These are phyloP conservation scores for Cladophialophora carrionii DNA, from an alignment of 2,329 filamentous ascomycete species.

Conservation along the genomic window DNA sequence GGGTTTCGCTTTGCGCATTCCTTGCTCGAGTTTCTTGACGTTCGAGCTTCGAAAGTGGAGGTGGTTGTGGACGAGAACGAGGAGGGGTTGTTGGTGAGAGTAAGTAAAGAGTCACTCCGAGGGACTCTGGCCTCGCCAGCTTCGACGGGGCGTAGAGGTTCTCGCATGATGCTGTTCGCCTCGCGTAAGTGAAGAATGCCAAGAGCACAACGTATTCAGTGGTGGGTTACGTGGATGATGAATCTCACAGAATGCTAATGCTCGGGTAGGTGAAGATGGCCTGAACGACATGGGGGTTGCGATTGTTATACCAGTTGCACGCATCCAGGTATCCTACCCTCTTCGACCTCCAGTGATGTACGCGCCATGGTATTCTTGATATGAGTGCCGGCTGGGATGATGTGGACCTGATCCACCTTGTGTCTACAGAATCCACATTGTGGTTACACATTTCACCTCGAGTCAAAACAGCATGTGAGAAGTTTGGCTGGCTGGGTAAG, in stretches of 20 bases:
- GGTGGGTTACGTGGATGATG: neutral
- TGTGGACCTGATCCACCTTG: neutral
- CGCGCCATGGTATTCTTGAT: neutral
- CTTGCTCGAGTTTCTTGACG: conserved; percentile 8
- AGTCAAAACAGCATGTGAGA: neutral
- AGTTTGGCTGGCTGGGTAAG: neutral
- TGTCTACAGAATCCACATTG: neutral
- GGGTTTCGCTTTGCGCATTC: conserved; percentile 14
- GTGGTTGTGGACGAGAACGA: neutral
- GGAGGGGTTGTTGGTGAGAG: conserved; percentile 23
- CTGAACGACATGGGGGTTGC: neutral
- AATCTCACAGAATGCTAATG: neutral
- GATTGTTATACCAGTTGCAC: neutral
- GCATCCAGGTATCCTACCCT: neutral
- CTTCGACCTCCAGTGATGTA: neutral
- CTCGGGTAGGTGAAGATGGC: neutral
- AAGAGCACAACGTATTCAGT: conserved; percentile 3
- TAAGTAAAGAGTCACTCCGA: conserved; percentile 21
- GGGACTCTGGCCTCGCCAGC: conserved; percentile 8
- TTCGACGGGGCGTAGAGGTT: conserved; percentile 8
- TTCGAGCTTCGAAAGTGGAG: neutral
- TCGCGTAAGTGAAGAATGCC: conserved; percentile 7
- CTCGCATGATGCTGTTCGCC: conserved; percentile 5
- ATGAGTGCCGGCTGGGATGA: neutral
- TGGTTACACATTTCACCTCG: neutral